Conservation (phyloP, 1,139 yeast genomes). For the Yamadazyma spencermartinsiae region DNA sequence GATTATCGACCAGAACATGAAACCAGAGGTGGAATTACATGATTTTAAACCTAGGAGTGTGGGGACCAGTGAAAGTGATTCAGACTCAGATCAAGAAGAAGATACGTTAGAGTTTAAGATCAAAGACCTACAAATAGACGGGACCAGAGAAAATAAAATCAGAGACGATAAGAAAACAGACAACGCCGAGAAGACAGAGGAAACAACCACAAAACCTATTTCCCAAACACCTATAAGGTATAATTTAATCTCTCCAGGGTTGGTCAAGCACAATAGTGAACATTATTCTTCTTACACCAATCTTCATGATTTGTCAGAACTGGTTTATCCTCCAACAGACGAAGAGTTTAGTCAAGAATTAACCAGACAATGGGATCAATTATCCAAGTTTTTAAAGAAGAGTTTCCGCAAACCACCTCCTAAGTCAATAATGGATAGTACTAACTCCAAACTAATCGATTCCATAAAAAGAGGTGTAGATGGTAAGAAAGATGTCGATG, state of each 20-base stretch:
- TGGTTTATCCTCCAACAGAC: slow-evolving; percentile 49
- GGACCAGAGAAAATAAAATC: not conserved
- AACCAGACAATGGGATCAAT: slow-evolving; percentile 57
- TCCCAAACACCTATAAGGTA: slow-evolving; percentile 1
- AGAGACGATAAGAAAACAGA: no score
- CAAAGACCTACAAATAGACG: not conserved
- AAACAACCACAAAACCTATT: no score
- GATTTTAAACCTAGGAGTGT: slow-evolving; percentile 22
- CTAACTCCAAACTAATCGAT: slow-evolving; percentile 58
- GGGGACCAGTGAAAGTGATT: slow-evolving; percentile 15
- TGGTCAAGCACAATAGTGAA: slow-evolving; percentile 15
- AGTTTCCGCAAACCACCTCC: slow-evolving; percentile 76
- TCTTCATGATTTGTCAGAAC: slow-evolving; percentile 16
- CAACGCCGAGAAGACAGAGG: slow-evolving; percentile 3
- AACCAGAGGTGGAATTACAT: slow-evolving; percentile 36
- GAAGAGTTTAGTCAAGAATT: slow-evolving; percentile 71
- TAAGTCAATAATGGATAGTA: slow-evolving; percentile 57
- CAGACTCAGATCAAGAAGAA: slow-evolving; percentile 9
- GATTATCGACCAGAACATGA: slow-evolving; percentile 35
- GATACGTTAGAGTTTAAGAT: slow-evolving; percentile 2
- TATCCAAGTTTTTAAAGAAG: slow-evolving; percentile 60
- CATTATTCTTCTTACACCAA: slow-evolving; percentile 31
- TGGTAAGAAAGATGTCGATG: slow-evolving; percentile 69
- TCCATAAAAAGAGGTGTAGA: slow-evolving; percentile 81
- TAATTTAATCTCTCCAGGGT: slow-evolving; percentile 29